These are phyloP conservation scores for Gossypium sturtianum DNA, from an alignment of 345 rosid species.

Conservation along the genomic window DNA sequence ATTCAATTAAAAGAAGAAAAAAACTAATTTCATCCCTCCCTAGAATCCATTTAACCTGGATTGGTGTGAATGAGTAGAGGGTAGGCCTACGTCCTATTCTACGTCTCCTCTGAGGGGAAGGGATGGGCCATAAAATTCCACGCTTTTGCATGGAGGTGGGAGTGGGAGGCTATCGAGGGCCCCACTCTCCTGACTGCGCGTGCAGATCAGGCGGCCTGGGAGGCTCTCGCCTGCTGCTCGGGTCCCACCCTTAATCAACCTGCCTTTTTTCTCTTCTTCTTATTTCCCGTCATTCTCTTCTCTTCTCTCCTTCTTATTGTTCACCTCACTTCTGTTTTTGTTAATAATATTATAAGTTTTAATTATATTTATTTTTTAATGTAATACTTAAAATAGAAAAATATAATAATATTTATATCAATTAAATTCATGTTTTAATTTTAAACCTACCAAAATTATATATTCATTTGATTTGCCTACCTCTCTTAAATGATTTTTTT, in stretches of 20 bases:
- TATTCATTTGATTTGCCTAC: no score
- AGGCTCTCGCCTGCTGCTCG: constrained; percentile 28
- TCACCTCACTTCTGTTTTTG: no score
- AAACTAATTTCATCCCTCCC: no score
- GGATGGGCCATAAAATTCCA: constrained; percentile 17
- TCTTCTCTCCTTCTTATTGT: no score
- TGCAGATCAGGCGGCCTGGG: constrained; percentile 56
- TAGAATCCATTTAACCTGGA: neutral
- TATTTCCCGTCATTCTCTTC: neutral
- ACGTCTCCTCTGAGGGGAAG: neutral
- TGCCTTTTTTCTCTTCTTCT: neutral
- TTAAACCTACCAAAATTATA: no score
- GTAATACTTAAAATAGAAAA: no score
- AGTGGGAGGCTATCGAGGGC: constrained; percentile 20
- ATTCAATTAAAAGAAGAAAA: no score
- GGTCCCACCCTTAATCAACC: constrained; percentile 18
- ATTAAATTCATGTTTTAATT: no score
- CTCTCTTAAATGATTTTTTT: no score
- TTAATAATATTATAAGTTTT: no score
- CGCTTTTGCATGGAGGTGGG: constrained; percentile 54
- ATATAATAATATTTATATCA: no score
- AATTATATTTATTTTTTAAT: no score
- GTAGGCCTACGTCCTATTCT: neutral
- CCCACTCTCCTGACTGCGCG: constrained; percentile 61
- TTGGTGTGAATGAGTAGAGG: neutral